phyloP scores from a whole-genome alignment of 352 stramenopile species.

The Stephanocyclus meneghinianus region DNA sequence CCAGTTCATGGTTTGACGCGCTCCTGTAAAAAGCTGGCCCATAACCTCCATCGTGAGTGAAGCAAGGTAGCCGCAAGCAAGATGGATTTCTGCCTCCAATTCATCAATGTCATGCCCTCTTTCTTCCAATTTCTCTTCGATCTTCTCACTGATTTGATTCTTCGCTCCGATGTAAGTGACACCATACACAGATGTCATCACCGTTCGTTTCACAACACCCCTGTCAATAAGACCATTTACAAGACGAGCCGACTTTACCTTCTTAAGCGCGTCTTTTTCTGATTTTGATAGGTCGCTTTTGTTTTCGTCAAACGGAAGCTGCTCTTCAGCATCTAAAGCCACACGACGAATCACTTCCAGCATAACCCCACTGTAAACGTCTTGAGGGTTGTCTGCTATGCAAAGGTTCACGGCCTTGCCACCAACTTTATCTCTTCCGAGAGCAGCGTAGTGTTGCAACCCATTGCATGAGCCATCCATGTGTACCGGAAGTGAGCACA shows the following conservation, averaged over 20 bases:
- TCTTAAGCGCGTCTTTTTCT: conserved; percentile 68
- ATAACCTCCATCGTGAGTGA: conserved; percentile 95
- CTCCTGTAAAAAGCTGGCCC: conserved; percentile 93
- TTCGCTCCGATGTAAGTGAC: conserved; percentile 99
- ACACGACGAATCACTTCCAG: conserved; percentile 85
- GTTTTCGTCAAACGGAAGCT: conserved; percentile 67
- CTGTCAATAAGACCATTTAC: conserved; percentile 84
- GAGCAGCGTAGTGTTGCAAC: conserved; percentile 98
- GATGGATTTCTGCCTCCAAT: conserved; percentile 75
- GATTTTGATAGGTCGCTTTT: conserved; percentile 59
- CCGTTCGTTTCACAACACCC: conserved; percentile 99
- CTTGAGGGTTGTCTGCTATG: conserved; percentile 89
- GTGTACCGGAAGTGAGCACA: conserved; percentile 95
- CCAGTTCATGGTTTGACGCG: conserved; percentile 95
- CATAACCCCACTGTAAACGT: conserved; percentile 97
- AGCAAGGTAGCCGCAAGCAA: conserved; percentile 88
- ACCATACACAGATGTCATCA: conserved; percentile 99
- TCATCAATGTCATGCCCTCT: conserved; percentile 81
- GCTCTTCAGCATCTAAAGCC: conserved; percentile 65
- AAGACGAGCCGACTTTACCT: conserved; percentile 70
- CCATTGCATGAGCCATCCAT: conserved; percentile 98
- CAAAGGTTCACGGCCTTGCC: conserved; percentile 96
- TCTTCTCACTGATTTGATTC: conserved; percentile 95
- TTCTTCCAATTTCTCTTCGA: conserved; percentile 88
- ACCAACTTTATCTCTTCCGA: conserved; percentile 92